These are phyloP conservation scores for Sugiyamaella japonica DNA, from an alignment of 1,139 yeast species.

Conservation along the genomic window DNA sequence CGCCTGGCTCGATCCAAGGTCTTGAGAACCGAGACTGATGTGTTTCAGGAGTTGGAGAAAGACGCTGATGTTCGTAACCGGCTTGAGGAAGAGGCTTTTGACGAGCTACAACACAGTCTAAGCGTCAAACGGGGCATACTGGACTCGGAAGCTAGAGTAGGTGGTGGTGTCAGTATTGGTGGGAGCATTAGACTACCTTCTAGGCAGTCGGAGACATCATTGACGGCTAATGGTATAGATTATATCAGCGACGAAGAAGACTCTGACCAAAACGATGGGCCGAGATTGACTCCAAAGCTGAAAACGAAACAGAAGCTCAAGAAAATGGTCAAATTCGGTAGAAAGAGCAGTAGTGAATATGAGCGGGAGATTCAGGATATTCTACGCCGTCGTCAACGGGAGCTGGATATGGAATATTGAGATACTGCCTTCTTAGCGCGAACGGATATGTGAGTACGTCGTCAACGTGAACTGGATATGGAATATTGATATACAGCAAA, in stretches of 20 bases:
- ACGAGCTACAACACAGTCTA: conserved; percentile 48
- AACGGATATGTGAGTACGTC: too few species aligned
- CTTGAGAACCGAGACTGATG: conserved; percentile 72
- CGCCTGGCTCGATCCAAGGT: conserved; percentile 59
- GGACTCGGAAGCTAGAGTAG: conserved; percentile 12
- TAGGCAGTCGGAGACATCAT: conserved; percentile 4
- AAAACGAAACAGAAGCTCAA: conserved; percentile 29
- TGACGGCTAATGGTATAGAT: conserved; percentile 31
- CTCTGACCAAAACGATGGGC: conserved; percentile 45
- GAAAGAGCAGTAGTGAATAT: conserved; percentile 38
- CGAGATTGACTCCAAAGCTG: conserved; percentile 53
- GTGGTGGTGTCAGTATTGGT: conserved; percentile 1
- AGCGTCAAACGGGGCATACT: background rate
- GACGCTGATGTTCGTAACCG: conserved; percentile 63
- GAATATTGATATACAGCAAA: too few species aligned
- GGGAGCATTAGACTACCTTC: conserved; percentile 7
- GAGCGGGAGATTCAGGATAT: conserved; percentile 44
- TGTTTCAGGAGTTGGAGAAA: conserved; percentile 74
- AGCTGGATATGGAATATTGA: conserved; percentile 26
- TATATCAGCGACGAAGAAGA: conserved; percentile 51
- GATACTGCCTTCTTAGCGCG: too few species aligned
- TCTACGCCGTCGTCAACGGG: conserved; percentile 40
- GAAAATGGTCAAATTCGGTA: conserved; percentile 31
- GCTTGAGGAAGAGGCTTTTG: conserved; percentile 70
- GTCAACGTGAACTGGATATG: conserved; percentile 36